A percentile compares a stretch with the other conserved stretches of the same genome.
phyloP scores from a whole-genome alignment of 2,329 filamentous ascomycete species.

The Cordyceps tenuipes region DNA sequence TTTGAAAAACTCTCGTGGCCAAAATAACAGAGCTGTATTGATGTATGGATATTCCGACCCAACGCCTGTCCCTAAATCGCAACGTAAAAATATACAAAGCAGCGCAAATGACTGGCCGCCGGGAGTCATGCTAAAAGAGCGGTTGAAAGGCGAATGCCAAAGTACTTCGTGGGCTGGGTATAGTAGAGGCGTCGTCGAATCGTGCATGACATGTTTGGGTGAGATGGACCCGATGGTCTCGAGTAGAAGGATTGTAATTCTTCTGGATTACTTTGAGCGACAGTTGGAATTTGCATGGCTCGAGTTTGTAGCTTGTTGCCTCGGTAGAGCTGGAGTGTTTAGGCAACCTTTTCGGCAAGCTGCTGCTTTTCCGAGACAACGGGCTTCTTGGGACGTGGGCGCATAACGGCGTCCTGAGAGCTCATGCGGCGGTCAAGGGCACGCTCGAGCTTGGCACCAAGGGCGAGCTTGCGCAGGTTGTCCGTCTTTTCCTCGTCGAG shows the following conservation, averaged over 20 bases:
- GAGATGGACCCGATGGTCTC: neutral
- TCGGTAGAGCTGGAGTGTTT: constrained; percentile 8
- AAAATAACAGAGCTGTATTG: neutral
- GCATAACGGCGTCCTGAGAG: constrained; percentile 80
- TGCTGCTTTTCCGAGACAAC: constrained; percentile 29
- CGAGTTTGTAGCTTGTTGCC: no score
- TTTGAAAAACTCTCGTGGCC: neutral
- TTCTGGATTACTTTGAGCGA: neutral
- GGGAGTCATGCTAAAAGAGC: neutral
- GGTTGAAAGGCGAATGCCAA: no score
- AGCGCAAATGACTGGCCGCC: neutral
- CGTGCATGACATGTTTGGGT: neutral
- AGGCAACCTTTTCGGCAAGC: constrained; percentile 27
- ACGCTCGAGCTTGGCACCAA: constrained; percentile 26
- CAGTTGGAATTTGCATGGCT: neutral
- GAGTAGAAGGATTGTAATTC: neutral
- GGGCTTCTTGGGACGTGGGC: constrained; percentile 36
- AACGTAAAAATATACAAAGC: neutral
- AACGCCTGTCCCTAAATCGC: neutral
- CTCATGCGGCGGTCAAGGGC: constrained; percentile 81
- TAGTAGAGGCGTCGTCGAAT: neutral
- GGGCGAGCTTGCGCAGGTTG: constrained; percentile 12
- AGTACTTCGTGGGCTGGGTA: no score
- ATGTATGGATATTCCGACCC: neutral
- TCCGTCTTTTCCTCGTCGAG: constrained; percentile 33